Base-by-base conservation (phyloP, 495 filamentous ascomycete species). In the Peziza echinospora region DNA sequence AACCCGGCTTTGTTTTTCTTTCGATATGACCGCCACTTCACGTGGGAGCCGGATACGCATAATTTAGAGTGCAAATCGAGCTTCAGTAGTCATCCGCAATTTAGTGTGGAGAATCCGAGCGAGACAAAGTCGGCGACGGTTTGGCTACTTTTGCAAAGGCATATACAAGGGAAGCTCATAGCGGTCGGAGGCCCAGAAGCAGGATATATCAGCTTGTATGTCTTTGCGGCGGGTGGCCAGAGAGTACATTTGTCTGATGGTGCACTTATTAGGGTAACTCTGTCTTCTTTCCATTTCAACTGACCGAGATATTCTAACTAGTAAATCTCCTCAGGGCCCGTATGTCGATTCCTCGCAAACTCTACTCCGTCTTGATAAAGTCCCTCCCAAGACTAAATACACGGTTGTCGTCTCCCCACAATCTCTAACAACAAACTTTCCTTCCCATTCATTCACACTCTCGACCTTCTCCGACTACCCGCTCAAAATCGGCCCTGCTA, bases 271-370 rank as follows among this genome's bases (percentile, higher is more conserved):
- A 43, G 21, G 41, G 41, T 43, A 43, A 23, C n/a, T 19, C 41
- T 5, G 11, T 11, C 5, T 5, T 19, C 22, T 3, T 2, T 5
- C 11, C 21, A 22, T 19, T 19, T 4, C n/a, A n/a, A n/a, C n/a
- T n/a, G n/a, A n/a, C n/a, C n/a, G n/a, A n/a, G n/a, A n/a, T n/a
- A n/a, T n/a, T n/a, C n/a, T n/a, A n/a, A n/a, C n/a, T n/a, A n/a
- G n/a, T n/a, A n/a, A n/a, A n/a, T n/a, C 2, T 22, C 11, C 11
- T 2, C 22, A 43, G 41, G 77, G 80, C 1, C 77, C 81, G n/a
- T 93, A 80, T 52, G 85, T 96, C 26, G 86, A 93, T 60, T 87
- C 85, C 1, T 84, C 86, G 10, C 92, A 96, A 58, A 91, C 80
- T 9, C 73, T 96, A 11, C 76, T 89, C 24, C 74, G 77, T 47